Conservation (phyloP, 2,329 filamentous ascomycete genomes). For the Phialocephala sp. region DNA sequence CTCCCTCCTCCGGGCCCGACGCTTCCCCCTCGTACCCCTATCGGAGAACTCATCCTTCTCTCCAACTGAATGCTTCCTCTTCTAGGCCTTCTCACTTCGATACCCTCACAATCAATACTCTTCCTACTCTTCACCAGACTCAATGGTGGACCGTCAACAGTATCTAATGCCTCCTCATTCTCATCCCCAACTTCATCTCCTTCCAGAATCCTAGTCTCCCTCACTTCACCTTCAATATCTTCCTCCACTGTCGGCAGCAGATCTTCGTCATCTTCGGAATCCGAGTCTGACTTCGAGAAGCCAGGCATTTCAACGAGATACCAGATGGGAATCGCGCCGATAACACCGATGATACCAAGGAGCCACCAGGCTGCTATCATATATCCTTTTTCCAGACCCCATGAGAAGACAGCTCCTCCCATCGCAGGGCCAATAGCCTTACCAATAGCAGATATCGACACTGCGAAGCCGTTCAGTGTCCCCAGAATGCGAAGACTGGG, state of each 20-base stretch:
- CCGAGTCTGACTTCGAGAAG: slow-evolving; percentile 53
- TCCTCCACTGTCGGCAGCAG: slow-evolving; percentile 26
- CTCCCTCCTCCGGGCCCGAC: slow-evolving; percentile 41
- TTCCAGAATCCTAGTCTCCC: slow-evolving; percentile 24
- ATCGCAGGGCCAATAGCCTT: slow-evolving; percentile 79
- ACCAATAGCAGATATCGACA: slow-evolving; percentile 80
- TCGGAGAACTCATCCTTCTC: slow-evolving; percentile 40
- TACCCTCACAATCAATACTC: background rate
- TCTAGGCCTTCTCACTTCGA: slow-evolving; percentile 1
- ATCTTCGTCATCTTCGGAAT: slow-evolving; percentile 37
- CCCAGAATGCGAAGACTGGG: slow-evolving; percentile 77
- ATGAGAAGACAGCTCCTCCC: slow-evolving; percentile 74
- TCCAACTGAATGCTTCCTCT: slow-evolving; percentile 22
- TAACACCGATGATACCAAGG: slow-evolving; percentile 64
- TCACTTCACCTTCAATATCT: slow-evolving; percentile 22
- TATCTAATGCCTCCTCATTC: slow-evolving; percentile 36
- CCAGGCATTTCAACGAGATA: slow-evolving; percentile 78
- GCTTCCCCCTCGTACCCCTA: slow-evolving; percentile 38
- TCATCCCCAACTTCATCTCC: slow-evolving; percentile 30
- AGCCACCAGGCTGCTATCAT: slow-evolving; percentile 83
- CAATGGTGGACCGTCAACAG: slow-evolving; percentile 20
- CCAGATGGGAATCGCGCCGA: slow-evolving; percentile 75
- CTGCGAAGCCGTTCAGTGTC: slow-evolving; percentile 90
- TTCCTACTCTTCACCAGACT: slow-evolving; percentile 8
- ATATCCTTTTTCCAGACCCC: slow-evolving; percentile 77